Evolutionary conservation across 805 yeast genomes (phyloP), one percentile per base, ranked within the genome.

Genomic region (Myxozyma kluyveri): DNA sequence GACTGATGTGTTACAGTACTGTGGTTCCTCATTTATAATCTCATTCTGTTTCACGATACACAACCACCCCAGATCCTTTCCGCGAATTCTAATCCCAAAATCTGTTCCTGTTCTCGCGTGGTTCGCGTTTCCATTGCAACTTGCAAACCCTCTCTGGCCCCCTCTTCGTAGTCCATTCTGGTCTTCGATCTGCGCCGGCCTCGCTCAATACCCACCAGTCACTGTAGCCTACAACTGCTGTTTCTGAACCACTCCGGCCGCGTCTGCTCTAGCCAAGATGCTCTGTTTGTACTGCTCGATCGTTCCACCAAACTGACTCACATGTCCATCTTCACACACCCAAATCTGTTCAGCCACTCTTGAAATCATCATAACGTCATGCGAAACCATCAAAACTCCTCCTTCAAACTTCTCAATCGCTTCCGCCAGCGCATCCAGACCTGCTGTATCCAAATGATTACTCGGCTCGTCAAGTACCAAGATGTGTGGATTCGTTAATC

Each of bases 371-470:
- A 89, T 75, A 40, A 93, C 97, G 75, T 93, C 99, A 78, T 93
- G 99, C 46, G 96, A 86, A 53, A 93, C 99, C 96, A 93, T 89
- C 62, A 93, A 76, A 23, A 93, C 86, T 69, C 99, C 99, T 67
- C 99, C 99, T 65, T 88, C 80, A 77, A 90, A 93, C 56, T 80
- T 82, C 57, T 78, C 82, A 67, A 93, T 75, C 0, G 98, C 98
- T 39, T 86, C 95, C 6, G 93, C 83, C 55, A 93, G 77, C 0
- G 99, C 99, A 69, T 93, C 99, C 65, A 93, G 75, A 79, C 97
- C 99, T 32, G 95, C 84, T 6, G 96, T 91, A 84, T 93, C 99
- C 78, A 93, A 81, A 72, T 93, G 99, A 73, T 93, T 93, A 4
- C 96, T 87, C 71, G 99, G 99, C 78, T 93, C 99, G 76, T 93